Evolutionary conservation across 1,284 basidiomycete species (phyloP), one percentile per base, ranked within the genome.

Genomic region (Ceratobasidium sp.): DNA sequence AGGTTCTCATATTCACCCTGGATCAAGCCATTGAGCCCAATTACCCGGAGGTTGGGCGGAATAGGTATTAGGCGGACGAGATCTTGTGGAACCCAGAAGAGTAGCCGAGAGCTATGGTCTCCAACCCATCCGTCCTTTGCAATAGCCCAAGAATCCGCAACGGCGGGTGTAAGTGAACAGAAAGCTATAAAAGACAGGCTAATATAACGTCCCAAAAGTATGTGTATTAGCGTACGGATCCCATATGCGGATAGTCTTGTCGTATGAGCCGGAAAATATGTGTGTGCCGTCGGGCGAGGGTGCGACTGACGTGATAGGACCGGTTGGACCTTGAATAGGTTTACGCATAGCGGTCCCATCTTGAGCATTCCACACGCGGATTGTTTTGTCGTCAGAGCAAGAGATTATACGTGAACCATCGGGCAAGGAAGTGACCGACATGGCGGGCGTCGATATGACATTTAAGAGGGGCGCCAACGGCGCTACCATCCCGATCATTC

Each of bases 211-310:
- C n/a, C n/a, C n/a, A n/a, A n/a, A n/a, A n/a, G n/a, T n/a, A n/a
- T n/a, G n/a, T n/a, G n/a, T n/a, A n/a, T n/a, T 40, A 40, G 7
- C 38, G 38, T 8, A 40, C 17, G 17, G 17, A 17, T 34, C 32
- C 47, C 62, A 53, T 20, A 67, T 32, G 31, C 34, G 17, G 5
- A 67, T 54, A 25, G 62, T 67, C 10, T 53, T 3, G 20, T 67
- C 62, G 20, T 4, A 12, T 12, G 62, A 67, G 12, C 62, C 62
- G 29, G 62, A 67, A 17, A 27, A 17, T 8, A 67, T 35, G 27
- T 35, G 29, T 20, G 17, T 38, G 32, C 47, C 56, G 25, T 69
- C 45, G 1, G 55, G 68, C 8, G 68, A 69, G n/a, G 25, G 62
- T 25, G 55, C 27, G n/a, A 62, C 43, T 12, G 56, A 60, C 2